Base-by-base conservation (phyloP, 305 asterid species). In the Rubia occidens region DNA sequence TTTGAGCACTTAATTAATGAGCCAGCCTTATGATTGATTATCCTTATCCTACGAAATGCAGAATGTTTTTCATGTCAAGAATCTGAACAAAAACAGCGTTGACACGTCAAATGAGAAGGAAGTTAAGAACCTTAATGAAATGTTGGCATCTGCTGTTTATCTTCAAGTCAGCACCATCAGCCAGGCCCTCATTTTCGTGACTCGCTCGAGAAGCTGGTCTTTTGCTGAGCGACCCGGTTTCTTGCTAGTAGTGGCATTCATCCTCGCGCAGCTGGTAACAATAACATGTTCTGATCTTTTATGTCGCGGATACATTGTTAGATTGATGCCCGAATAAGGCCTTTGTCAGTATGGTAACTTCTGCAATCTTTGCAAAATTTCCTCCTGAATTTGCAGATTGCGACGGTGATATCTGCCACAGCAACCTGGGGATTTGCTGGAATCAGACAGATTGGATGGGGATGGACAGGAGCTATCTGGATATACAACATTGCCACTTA, bases 381-480 rank as follows among this genome's bases (percentile, higher is more conserved):
- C 18, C 1, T 49, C n/a, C 55, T 49, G 55, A 49, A 49, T 49
- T 14, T 73, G 56, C 77, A 89, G 94, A 32, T 89, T 73, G 96
- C 96, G 9, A 89, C 95, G 0, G 7, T 78, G 5, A 82, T 89
- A 37, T 87, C 90, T 17, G 95, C 85, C 20, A 85, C 81, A 6
- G 89, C 91, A 45, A 54, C 66, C 76, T 89, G 96, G 96, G 88
- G 78, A 66, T 89, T 89, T 1, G 95, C 93, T 2, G 87, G 96
- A 71, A 81, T 89, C 59, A 71, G 71, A 60, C 88, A 87, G 47
- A 78, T 87, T 62, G 95, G 95, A 8, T 89, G 96, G 96, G 90
- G 92, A 43, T 89, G 95, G 96, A 88, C 82, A 8, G 91, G 84
- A 70, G 85, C 81, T 56, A 86, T 89, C 74, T 89, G 96, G 96